Percentiles rank a stretch among this genome's conserved stretches.
Evolutionary conservation across 1,284 basidiomycete species (phyloP).

Genomic region (Microbotryum lychnidis-dioicae): DNA sequence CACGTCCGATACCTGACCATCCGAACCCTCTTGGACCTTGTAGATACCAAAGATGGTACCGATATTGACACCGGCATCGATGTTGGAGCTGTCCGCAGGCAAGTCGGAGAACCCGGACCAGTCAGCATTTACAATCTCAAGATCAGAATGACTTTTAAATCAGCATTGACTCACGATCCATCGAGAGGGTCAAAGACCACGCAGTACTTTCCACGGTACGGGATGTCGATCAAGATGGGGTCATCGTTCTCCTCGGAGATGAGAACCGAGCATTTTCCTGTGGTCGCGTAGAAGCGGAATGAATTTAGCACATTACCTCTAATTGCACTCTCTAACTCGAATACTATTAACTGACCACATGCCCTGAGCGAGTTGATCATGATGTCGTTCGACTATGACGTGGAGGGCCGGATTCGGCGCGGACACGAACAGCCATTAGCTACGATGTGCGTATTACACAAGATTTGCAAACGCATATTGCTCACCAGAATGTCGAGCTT

Average conservation of each 20-base stretch:
- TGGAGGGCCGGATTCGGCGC: too few relatives aligned
- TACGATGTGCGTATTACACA: neutral
- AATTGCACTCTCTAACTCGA: neutral
- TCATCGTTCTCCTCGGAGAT: conserved; percentile 65
- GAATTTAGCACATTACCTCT: neutral
- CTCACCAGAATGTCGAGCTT: conserved; percentile 72
- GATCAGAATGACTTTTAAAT: too few relatives aligned
- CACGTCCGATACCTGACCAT: conserved; percentile 74
- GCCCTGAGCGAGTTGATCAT: conserved; percentile 68
- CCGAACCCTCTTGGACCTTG: conserved; percentile 64
- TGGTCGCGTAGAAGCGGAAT: conserved; percentile 62
- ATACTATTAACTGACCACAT: conserved; percentile 3
- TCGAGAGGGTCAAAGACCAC: conserved; percentile 99
- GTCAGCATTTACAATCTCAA: neutral
- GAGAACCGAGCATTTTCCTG: conserved; percentile 90
- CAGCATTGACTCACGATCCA: conserved; percentile 44
- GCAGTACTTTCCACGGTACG: conserved; percentile 60
- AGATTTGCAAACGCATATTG: too few relatives aligned
- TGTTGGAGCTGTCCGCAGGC: conserved; percentile 66
- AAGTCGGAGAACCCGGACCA: neutral
- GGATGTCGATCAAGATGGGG: conserved; percentile 38
- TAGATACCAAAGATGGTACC: conserved; percentile 99
- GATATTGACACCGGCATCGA: conserved; percentile 99
- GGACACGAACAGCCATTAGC: too few relatives aligned
- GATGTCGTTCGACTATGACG: conserved; percentile 75